Evolutionary conservation across 176 grass and related monocot species (phyloP), one percentile per base, ranked within the genome.

Genomic region (Oryza nivara): DNA sequence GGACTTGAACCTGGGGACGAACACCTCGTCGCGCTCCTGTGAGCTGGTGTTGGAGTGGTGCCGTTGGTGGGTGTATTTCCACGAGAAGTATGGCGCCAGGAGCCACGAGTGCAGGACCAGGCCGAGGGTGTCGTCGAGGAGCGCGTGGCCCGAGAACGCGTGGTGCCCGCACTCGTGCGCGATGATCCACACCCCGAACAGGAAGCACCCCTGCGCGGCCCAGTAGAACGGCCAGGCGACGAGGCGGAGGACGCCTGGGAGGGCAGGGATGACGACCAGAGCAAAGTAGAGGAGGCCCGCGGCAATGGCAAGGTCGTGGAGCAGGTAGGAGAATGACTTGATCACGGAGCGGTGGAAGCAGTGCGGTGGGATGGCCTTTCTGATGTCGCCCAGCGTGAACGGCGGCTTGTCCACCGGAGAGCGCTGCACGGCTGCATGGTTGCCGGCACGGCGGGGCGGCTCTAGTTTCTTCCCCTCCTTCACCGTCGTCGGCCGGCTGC

Each of bases 161-260:
- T 97, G 92, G 63, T 97, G 95, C 23, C 95, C 95, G 49, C 95
- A 97, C 90, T 97, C 92, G 75, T 97, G 95, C 1, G 92, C 95
- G 19, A 95, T 93, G 49, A 97, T 92, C 95, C 95, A 97, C 15
- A 95, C 68, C 20, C 92, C 95, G 4, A 92, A 94, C 48, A 89
- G 76, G 52, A 97, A 86, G 49, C 95, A 97, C 0, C 95, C 95
- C 68, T 97, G 95, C 0, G 48, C 70, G 0, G 77, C 60, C 92
- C 95, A 35, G 34, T 35, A 35, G 34, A 35, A 4, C 4, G 34
- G 34, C 34, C 34, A 35, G 3, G 34, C 34, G 4, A 35, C 34
- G 34, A 35, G 4, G 34, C 34, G 34, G 34, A 35, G 34, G 4
- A 4, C 4, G 34, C 34, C 4, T 35, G 34, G 34, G 34, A 35